These are phyloP conservation scores for Mortierella sp. DNA, from an alignment of 371 early-diverging fungal genomes.

Conservation along the genomic window DNA sequence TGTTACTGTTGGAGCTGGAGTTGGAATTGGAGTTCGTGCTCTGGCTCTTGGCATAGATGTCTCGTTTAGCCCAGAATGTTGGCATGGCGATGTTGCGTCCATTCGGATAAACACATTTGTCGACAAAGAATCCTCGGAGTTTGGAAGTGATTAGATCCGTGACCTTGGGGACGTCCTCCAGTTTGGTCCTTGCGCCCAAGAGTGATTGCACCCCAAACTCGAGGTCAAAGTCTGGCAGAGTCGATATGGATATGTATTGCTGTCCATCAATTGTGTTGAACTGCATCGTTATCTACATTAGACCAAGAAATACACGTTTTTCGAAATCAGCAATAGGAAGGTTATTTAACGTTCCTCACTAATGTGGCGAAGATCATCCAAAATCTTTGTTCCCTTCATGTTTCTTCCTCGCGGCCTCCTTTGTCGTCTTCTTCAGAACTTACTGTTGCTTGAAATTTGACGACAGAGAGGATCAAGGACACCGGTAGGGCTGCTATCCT, in stretches of 20 bases:
- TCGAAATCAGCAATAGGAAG: too few species aligned
- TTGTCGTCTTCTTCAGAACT: too few species aligned
- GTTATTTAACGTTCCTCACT: too few species aligned
- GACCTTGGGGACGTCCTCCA: conserved; percentile 93
- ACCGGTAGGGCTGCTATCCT: conserved; percentile 92
- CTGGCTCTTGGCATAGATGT: conserved; percentile 53
- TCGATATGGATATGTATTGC: conserved; percentile 71
- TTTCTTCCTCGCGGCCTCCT: too few species aligned
- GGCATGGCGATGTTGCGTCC: conserved; percentile 55
- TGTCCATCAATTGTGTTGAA: conserved; percentile 61
- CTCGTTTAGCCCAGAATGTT: conserved; percentile 54
- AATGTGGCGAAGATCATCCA: too few species aligned
- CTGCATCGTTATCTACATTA: conserved; percentile 64
- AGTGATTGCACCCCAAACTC: conserved; percentile 89
- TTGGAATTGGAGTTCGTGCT: too few species aligned
- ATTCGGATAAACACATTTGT: conserved; percentile 72
- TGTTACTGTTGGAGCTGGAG: conserved; percentile 14
- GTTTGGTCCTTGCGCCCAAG: conserved; percentile 92
- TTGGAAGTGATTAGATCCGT: conserved; percentile 83
- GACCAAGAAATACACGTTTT: not conserved
- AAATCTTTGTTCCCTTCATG: too few species aligned
- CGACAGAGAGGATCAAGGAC: conserved; percentile 82
- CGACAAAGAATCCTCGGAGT: conserved; percentile 76
- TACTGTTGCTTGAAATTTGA: conserved; percentile 90
- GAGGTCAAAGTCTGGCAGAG: conserved; percentile 79